A percentile compares a stretch with the other conserved stretches of the same genome.
These are phyloP conservation scores for Penicillium fuscoglaucum DNA, from an alignment of 2,329 filamentous ascomycete species.

Conservation along the genomic window DNA sequence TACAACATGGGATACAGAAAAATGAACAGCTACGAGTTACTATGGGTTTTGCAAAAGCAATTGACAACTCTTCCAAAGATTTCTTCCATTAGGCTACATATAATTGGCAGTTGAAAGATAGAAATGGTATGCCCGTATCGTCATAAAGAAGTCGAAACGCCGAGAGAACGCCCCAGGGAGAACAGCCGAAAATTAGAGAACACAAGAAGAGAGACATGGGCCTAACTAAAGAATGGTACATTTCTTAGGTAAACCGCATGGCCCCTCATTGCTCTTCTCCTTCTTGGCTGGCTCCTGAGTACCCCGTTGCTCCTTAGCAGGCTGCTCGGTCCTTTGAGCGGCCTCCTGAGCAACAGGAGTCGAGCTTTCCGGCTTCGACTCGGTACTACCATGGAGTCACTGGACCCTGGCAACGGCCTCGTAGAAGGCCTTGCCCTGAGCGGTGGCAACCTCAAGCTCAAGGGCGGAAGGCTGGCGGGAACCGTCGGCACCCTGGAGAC, in stretches of 20 bases:
- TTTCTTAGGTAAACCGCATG: constrained; percentile 75
- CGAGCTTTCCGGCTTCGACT: constrained; percentile 31
- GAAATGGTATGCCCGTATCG: constrained; percentile 1
- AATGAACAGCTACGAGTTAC: neutral
- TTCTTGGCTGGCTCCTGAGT: constrained; percentile 44
- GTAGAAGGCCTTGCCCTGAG: constrained; percentile 86
- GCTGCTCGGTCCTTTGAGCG: constrained; percentile 26
- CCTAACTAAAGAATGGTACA: constrained; percentile 63
- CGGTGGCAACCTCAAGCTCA: constrained; percentile 76
- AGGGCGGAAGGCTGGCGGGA: constrained; percentile 73
- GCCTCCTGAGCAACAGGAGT: constrained; percentile 30
- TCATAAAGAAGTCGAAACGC: constrained; percentile 18
- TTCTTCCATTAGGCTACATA: neutral
- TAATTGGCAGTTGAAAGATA: neutral
- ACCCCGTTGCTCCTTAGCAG: constrained; percentile 27
- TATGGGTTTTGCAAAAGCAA: neutral
- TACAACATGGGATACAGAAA: neutral
- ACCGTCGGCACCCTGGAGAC: constrained; percentile 63
- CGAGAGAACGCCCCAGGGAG: constrained; percentile 18
- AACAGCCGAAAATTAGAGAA: constrained; percentile 14
- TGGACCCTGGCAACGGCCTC: constrained; percentile 69
- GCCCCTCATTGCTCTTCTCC: constrained; percentile 56
- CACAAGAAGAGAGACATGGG: constrained; percentile 14
- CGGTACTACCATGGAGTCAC: constrained; percentile 72
- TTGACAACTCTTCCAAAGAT: neutral